Percentiles rank a stretch among this genome's conserved stretches.
Evolutionary conservation across 2,329 filamentous ascomycete species (phyloP).

Genomic region (Aureobasidium sp.): DNA sequence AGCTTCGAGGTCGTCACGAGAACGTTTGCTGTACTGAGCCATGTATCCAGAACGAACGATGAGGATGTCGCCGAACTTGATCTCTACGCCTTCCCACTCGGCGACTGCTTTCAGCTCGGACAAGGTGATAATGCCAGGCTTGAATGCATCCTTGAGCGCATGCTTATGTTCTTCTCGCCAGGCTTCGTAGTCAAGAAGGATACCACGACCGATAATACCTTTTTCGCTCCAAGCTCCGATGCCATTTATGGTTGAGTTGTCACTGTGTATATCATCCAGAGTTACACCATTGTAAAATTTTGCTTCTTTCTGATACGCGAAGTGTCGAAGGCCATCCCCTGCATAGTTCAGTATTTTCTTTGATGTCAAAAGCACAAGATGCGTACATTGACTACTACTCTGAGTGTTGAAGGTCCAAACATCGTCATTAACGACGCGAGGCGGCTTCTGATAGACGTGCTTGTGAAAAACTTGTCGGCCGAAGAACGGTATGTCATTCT

Average conservation of each 20-base stretch:
- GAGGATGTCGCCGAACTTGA: slow-evolving; percentile 52
- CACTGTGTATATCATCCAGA: slow-evolving; percentile 35
- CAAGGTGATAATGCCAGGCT: slow-evolving; percentile 30
- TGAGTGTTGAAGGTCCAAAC: slow-evolving; percentile 54
- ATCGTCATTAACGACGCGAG: slow-evolving; percentile 54
- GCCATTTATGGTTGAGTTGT: slow-evolving; percentile 35
- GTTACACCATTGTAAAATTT: slow-evolving; percentile 33
- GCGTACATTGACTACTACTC: slow-evolving; percentile 46
- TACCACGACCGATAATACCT: slow-evolving; percentile 51
- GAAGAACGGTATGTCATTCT: slow-evolving; percentile 49
- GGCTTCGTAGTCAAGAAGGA: slow-evolving; percentile 48
- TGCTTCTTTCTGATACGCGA: slow-evolving; percentile 41
- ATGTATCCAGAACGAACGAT: slow-evolving; percentile 45
- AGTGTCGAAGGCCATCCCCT: slow-evolving; percentile 50
- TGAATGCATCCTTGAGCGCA: slow-evolving; percentile 31
- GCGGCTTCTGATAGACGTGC: slow-evolving; percentile 45
- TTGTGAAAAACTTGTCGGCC: slow-evolving; percentile 50
- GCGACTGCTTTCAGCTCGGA: slow-evolving; percentile 39
- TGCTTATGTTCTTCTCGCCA: slow-evolving; percentile 40
- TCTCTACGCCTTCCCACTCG: slow-evolving; percentile 40
- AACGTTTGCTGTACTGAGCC: slow-evolving; percentile 33
- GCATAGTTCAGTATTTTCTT: not conserved
- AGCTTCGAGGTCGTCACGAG: slow-evolving; percentile 32
- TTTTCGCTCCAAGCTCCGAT: slow-evolving; percentile 44
- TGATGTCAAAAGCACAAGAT: not conserved